Evolutionary conservation across 169 alveolate genomes (phyloP).

Genomic region (Sarcocystis neurona): DNA sequence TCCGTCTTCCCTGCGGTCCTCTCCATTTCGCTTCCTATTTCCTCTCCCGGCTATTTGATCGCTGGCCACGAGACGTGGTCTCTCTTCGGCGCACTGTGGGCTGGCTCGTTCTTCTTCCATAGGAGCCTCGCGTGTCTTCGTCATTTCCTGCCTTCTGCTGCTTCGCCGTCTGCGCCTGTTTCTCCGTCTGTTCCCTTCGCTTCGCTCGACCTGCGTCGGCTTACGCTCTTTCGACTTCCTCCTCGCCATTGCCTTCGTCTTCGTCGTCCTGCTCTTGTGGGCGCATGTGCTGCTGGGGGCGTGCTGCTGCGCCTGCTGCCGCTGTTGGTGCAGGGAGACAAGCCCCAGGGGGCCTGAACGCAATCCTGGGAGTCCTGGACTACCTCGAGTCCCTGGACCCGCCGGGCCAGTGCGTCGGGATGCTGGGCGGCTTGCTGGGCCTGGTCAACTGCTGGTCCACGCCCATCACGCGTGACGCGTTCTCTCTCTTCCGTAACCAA

Average conservation of each 20-base stretch:
- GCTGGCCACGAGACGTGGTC: no score
- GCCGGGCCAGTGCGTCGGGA: constrained; percentile 83
- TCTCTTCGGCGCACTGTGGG: no score
- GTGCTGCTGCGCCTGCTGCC: not conserved
- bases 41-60: no score
- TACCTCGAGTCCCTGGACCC: constrained; percentile 71
- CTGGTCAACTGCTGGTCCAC: constrained; percentile 87
- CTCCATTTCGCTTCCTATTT: no score
- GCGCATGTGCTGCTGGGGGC: not conserved
- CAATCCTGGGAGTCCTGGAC: constrained; percentile 92
- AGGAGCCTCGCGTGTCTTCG: no score
- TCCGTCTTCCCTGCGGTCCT: no score
- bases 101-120: no score
- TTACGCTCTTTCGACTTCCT: not conserved
- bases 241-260: not conserved
- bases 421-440: constrained; percentile 88
- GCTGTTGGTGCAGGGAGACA: constrained; percentile 66
- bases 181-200: no score
- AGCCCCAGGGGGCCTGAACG: constrained; percentile 96
- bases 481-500: constrained; percentile 88
- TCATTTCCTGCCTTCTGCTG: no score
- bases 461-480: constrained; percentile 83
- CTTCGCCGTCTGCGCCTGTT: no score
- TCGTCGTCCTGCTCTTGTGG: not conserved
- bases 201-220: not conserved